Percentiles rank a stretch among this genome's conserved stretches.
Evolutionary conservation across 2,329 filamentous ascomycete genomes (phyloP).

Genomic region (Epichloe glyceriae): DNA sequence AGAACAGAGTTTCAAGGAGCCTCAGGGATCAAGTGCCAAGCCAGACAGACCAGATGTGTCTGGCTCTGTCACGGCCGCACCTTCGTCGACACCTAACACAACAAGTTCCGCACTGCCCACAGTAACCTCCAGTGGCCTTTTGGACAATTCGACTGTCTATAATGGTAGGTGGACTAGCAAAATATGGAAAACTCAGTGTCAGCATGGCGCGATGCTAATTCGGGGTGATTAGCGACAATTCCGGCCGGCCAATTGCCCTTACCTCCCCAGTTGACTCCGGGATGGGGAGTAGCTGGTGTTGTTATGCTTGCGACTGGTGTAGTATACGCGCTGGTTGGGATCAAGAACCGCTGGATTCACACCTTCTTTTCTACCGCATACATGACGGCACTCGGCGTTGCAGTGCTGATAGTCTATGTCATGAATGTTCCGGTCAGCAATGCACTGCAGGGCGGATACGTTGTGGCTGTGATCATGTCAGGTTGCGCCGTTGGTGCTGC

Average conservation of each 20-base stretch:
- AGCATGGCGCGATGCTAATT: slow-evolving; percentile 1
- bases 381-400: slow-evolving; percentile 57
- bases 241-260: slow-evolving; percentile 51
- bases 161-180: slow-evolving; percentile 18
- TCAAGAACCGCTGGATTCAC: slow-evolving; percentile 69
- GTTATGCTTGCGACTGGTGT: slow-evolving; percentile 63
- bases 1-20: neutral
- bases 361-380: slow-evolving; percentile 71
- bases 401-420: slow-evolving; percentile 77
- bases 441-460: slow-evolving; percentile 72
- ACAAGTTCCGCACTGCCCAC: slow-evolving; percentile 1
- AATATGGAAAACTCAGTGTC: neutral
- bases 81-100: neutral
- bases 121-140: slow-evolving; percentile 6
- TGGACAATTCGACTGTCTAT: slow-evolving; percentile 19
- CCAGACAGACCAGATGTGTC: neutral
- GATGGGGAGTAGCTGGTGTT: slow-evolving; percentile 64
- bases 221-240: slow-evolving; percentile 27
- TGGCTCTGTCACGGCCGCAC: neutral
- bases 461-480: slow-evolving; percentile 63
- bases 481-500: slow-evolving; percentile 61
- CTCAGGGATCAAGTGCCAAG: neutral
- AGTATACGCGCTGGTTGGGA: slow-evolving; percentile 62
- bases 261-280: slow-evolving; percentile 63
- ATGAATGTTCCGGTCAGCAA: slow-evolving; percentile 66